Evolutionary conservation across 345 rosid genomes (phyloP).

Genomic region (Boechera divaricarpa): DNA sequence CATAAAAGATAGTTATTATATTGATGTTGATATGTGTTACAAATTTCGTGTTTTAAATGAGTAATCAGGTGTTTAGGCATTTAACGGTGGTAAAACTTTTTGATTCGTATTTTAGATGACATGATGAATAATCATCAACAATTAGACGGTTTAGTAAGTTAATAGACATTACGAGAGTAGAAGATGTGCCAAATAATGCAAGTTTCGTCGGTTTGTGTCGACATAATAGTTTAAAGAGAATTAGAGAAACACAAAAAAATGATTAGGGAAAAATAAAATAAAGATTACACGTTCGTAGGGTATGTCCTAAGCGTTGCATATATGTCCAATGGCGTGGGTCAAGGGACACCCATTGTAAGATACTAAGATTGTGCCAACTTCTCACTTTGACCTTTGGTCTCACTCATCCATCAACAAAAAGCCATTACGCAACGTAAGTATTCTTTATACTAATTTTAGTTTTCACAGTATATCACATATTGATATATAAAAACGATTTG

Average conservation of each 20-base stretch:
- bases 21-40: background rate
- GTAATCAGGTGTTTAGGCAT: background rate
- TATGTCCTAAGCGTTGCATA: background rate
- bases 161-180: background rate
- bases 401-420: constrained; percentile 31
- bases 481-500: too few species aligned
- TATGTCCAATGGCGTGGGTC: constrained; percentile 30
- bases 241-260: background rate
- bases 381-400: constrained; percentile 40
- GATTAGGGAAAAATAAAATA: background rate
- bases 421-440: constrained; percentile 9
- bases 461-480: background rate
- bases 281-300: background rate
- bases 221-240: background rate
- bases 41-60: background rate
- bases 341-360: constrained; percentile 26
- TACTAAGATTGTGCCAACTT: constrained; percentile 12
- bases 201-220: constrained; percentile 20
- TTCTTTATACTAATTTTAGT: background rate
- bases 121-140: background rate
- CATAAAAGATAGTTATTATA: too few species aligned
- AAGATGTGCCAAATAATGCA: background rate
- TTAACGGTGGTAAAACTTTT: background rate
- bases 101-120: background rate
- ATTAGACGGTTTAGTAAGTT: background rate